A percentile compares a stretch with the other conserved stretches of the same genome.
Conservation (phyloP, 345 rosid genomes). For the Populus euphratica region DNA sequence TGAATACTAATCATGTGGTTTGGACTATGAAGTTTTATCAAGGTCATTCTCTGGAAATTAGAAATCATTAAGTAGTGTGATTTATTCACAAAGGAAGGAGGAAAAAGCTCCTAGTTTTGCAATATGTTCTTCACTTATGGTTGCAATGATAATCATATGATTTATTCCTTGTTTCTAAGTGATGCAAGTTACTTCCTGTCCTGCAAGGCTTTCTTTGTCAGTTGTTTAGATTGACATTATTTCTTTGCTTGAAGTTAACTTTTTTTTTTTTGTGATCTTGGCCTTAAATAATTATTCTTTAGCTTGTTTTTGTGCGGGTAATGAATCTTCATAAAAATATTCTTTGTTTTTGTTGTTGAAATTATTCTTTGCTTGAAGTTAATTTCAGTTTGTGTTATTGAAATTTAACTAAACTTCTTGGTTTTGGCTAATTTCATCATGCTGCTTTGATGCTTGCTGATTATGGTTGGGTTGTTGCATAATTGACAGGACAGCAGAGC, state of each 20-base stretch:
- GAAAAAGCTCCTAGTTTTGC: background rate
- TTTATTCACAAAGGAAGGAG: background rate
- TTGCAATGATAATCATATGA: background rate
- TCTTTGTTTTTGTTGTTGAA: background rate
- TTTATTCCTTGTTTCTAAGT: background rate
- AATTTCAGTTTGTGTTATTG: background rate
- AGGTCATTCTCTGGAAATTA: background rate
- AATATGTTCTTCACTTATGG: background rate
- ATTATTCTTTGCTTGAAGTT: background rate
- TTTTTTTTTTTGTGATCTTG: background rate
- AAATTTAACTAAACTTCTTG: background rate
- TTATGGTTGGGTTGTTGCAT: constrained; percentile 7
- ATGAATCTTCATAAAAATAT: background rate
- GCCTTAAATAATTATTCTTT: background rate
- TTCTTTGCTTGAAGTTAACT: background rate
- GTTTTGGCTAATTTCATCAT: background rate
- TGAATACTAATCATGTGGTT: background rate
- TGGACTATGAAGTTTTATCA: background rate
- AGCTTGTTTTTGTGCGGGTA: background rate
- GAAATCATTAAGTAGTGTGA: background rate
- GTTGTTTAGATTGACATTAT: background rate
- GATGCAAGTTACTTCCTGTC: background rate
- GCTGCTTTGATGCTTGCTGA: background rate
- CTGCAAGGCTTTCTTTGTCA: background rate
- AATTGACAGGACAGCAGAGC: constrained; percentile 76